Base-by-base conservation (phyloP, 2,329 filamentous ascomycete genomes). In the Lachnellula subtilissima region DNA sequence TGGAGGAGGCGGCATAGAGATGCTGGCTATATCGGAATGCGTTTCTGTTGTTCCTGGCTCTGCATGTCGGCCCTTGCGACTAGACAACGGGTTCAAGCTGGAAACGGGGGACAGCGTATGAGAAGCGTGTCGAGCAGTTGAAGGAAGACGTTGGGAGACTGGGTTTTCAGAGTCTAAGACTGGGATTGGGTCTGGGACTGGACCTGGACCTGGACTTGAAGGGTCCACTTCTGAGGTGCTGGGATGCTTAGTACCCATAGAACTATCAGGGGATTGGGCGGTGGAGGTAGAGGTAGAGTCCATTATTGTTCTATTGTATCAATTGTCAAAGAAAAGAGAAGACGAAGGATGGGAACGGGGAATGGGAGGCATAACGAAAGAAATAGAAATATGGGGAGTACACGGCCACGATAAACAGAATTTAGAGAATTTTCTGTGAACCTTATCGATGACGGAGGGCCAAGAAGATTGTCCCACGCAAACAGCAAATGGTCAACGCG, bases 1-100 rank as follows among this genome's bases (percentile, higher is more conserved):
- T 23, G 78, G 75, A 55, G 79, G 77, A 55, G 83, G 78, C 40
- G 85, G 83, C 80, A 88, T 86, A 61, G 82, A 86, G 58, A 86
- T 76, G 69, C 78, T 86, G 55, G 84, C 77, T 66, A 79, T 78
- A 56, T 84, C 82, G 60, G 80, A 77, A 69, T 81, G 77, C 60
- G 76, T 75, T 54, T 79, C 77, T 58, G 79, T 81, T 32, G 79
- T 81, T 61, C 81, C 81, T 36, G 84, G 77, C 65, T 87, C 83
- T 55, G 78, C 79, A 69, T 82, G 77, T 54, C 78, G 76, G 61
- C 78, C 76, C 70, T 87, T 87, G 58, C 79, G 79, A 62, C 50
- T 64, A 14, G 62, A 56, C 36, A 55, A 19, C 71, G 64, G 67
- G 53, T 65, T 70, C 52, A 72, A 64, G 65, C 63, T 67, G 32